Evolutionary conservation across 202 grass and related monocot species (phyloP), one percentile per base, ranked within the genome.

Genomic region (Zizania palustris): DNA sequence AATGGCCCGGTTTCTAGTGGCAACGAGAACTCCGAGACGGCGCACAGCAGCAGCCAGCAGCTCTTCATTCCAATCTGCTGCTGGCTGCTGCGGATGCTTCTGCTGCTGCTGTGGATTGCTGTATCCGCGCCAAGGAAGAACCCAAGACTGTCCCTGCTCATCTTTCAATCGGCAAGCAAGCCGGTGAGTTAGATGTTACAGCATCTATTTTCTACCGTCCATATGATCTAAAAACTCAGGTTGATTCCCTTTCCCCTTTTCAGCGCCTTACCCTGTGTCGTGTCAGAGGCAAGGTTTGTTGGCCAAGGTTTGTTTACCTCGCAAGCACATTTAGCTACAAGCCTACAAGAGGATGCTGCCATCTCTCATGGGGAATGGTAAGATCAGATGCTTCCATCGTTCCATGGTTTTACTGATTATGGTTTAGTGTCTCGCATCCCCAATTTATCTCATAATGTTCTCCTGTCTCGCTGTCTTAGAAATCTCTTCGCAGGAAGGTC

Each of bases 261-360:
- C 72, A 96, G 92, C 81, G 28, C 61, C 48, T 86, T 76, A 19
- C 6, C 35, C 85, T 60, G 33, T 87, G 80, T 28, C 28, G 28
- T 71, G 28, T 71, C 48, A 61, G 11, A 89, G 73, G 63, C 87
- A 34, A 95, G 72, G 72, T 71, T 99, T 55, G 81, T 89, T 67
- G n/a, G n/a, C 79, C 87, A 34, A 95, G 72, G 72, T 71, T 99
- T 55, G 81, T 89, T 67, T 69, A 78, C 33, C 84, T 83, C 19
- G 60, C 48, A n/a, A 90, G 79, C 69, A 90, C 92, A 5, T 85
- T 99, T 67, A 93, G 83, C 78, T 99, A 99, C 88, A 95, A 85
- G 81, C 81, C 78, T 99, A 99, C 88, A 95, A 85, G 81, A 84
- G 96, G 72, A 73, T 99, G 83, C 87, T 99, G 63, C 89, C 96